Base-by-base conservation (phyloP, 768 basidiomycete species). In the Agrocybe praecox region DNA sequence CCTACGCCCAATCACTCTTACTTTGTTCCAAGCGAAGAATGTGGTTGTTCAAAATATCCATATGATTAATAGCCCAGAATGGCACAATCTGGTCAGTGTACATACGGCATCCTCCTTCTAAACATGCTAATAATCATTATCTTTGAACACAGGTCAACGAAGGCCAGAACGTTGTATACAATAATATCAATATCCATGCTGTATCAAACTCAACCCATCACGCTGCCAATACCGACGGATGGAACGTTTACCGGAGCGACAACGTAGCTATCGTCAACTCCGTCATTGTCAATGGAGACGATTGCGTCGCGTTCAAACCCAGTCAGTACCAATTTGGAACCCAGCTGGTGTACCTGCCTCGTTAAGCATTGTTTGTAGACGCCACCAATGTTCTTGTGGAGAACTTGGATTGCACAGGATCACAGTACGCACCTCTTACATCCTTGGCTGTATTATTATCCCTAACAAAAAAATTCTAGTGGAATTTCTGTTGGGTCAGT, bases 191-290 rank as follows among this genome's bases (percentile, higher is more conserved):
- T 9, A 76, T 86, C 52, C 71, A 69, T 44, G 75, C 82, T 4
- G 69, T 66, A 2, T 82, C 83, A 4, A 80, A 74, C 14, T 80
- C 79, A 6, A 72, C 69, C 9, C 69, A 80, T 55, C 58, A 52
- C 0, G 74, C 80, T 1, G 66, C 71, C 22, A 85, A 86, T 59
- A 84, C 83, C 6, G 85, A 87, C 62, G 86, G 86, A 5, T 86
- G 85, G 85, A 80, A 87, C 61, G 79, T 83, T 34, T 86, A 86
- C 65, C 78, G 83, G 29, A 82, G 80, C 60, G 78, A 83, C 60
- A 72, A 67, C 52, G 77, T 85, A 26, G 65, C 69, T 1, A 79
- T 85, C 42, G 61, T 68, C 48, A 77, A 85, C 57, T 82, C 81
- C 1, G 69, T 76, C 34, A 82, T 84, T 50, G 76, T 75, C 46